A percentile compares a stretch with the other conserved stretches of the same genome.
phyloP scores from a whole-genome alignment of 805 yeast species.

The Debaryomyces hansenii region DNA sequence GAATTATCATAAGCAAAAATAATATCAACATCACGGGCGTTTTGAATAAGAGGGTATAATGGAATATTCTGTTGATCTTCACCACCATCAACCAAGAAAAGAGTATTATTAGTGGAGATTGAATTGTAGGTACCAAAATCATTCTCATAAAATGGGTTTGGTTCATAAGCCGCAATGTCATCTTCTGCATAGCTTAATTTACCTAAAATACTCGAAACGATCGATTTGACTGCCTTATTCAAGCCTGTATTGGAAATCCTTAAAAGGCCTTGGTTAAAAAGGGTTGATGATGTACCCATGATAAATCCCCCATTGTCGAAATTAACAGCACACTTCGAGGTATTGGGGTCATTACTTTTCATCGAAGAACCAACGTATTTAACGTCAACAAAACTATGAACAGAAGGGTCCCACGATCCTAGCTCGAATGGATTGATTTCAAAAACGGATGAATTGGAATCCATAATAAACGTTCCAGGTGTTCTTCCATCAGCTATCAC shows the following conservation, averaged over 20 bases:
- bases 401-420: constrained; percentile 44
- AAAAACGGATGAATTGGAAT: constrained; percentile 63
- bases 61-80: constrained; percentile 45
- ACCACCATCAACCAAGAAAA: constrained; percentile 43
- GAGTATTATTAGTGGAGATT: constrained; percentile 24
- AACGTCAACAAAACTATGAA: constrained; percentile 28
- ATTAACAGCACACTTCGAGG: constrained; percentile 23
- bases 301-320: constrained; percentile 41
- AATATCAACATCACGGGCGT: constrained; percentile 35
- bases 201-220: constrained; percentile 24
- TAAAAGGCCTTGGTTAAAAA: constrained; percentile 35
- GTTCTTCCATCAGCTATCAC: constrained; percentile 56
- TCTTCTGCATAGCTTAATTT: constrained; percentile 23
- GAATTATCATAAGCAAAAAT: constrained; percentile 45
- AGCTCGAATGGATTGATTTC: constrained; percentile 40
- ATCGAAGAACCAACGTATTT: constrained; percentile 30
- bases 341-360: constrained; percentile 17
- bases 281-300: constrained; percentile 40
- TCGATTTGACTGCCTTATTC: constrained; percentile 19
- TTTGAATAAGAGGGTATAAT: constrained; percentile 40
- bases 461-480: constrained; percentile 58
- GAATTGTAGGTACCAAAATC: constrained; percentile 15
- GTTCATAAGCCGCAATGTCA: constrained; percentile 40
- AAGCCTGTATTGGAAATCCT: constrained; percentile 21
- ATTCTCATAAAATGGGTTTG: constrained; percentile 40